phyloP scores from a whole-genome alignment of 345 rosid genomes.

The Microthlaspi erraticum region DNA sequence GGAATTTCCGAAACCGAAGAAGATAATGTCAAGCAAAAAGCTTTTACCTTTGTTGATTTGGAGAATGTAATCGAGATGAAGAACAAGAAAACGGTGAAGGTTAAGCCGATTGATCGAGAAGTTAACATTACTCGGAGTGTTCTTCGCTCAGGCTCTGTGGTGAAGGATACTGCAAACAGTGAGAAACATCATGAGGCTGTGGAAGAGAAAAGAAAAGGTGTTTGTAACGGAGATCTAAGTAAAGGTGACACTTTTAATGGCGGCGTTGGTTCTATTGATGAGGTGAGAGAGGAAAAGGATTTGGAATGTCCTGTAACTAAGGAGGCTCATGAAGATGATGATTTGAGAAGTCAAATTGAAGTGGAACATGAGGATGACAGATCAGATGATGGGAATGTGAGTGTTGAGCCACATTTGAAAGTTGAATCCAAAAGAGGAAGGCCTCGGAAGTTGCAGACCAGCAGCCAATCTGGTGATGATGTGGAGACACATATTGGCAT shows the following conservation, averaged over 20 bases:
- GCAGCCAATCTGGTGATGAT: slow-evolving; percentile 26
- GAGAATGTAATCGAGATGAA: slow-evolving; percentile 40
- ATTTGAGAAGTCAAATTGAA: not conserved
- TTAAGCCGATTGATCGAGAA: slow-evolving; percentile 26
- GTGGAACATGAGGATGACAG: slow-evolving; percentile 5
- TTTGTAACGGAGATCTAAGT: slow-evolving; percentile 10
- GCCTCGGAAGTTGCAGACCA: slow-evolving; percentile 40
- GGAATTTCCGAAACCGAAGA: slow-evolving; percentile 25
- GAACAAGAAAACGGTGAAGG: slow-evolving; percentile 38
- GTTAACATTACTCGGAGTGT: slow-evolving; percentile 47
- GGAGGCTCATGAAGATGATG: slow-evolving; percentile 23
- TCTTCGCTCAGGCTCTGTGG: slow-evolving; percentile 54
- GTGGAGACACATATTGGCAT: not conserved
- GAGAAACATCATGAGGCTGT: slow-evolving; percentile 6
- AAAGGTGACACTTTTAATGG: not conserved
- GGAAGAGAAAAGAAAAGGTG: slow-evolving; percentile 21
- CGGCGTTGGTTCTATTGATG: not conserved
- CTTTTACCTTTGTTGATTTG: slow-evolving; percentile 36
- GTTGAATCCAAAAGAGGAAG: slow-evolving; percentile 45
- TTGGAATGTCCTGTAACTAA: not conserved
- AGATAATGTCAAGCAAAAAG: slow-evolving; percentile 16
- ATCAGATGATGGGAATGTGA: slow-evolving; percentile 27
- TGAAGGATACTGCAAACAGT: slow-evolving; percentile 16
- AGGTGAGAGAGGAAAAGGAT: slow-evolving; percentile 26
- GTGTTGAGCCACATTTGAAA: slow-evolving; percentile 13